Percentiles rank a stretch among this genome's conserved stretches.
Conservation (phyloP, 1,139 yeast species). For the Diutina scorzettiae region DNA sequence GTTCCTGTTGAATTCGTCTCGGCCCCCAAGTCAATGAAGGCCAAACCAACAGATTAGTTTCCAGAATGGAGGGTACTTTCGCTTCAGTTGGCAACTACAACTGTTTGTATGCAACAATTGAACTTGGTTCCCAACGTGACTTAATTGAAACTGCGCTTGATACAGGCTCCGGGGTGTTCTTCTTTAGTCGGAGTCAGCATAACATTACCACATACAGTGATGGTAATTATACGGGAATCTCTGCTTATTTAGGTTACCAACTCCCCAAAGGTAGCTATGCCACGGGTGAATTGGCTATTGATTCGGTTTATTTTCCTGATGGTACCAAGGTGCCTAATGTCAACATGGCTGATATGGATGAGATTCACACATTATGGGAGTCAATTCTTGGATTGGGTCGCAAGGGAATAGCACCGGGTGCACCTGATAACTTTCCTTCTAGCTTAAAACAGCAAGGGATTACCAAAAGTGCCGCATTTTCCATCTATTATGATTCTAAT, state of each 20-base stretch:
- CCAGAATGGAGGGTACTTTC: too few relatives aligned
- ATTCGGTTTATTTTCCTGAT: background rate
- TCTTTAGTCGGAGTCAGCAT: background rate
- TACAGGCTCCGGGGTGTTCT: background rate
- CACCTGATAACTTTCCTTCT: background rate
- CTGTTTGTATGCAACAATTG: background rate
- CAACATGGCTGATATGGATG: too few relatives aligned
- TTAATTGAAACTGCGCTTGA: background rate
- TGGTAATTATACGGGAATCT: background rate
- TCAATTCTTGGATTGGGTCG: background rate
- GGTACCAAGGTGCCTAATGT: background rate
- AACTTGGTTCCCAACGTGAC: background rate
- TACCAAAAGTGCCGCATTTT: background rate
- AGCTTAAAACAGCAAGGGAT: background rate
- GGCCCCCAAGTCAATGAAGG: too few relatives aligned
- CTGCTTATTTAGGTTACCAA: background rate
- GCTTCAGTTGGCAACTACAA: too few relatives aligned
- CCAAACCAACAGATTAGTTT: too few relatives aligned
- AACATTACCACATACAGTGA: background rate
- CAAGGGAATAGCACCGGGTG: background rate
- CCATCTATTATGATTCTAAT: background rate
- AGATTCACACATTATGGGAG: too few relatives aligned
- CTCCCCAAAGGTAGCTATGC: background rate
- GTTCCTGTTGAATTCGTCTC: too few relatives aligned
- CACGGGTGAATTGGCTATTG: background rate